Evolutionary conservation across 1,284 basidiomycete species (phyloP).

Genomic region (Stereum hirsutum): DNA sequence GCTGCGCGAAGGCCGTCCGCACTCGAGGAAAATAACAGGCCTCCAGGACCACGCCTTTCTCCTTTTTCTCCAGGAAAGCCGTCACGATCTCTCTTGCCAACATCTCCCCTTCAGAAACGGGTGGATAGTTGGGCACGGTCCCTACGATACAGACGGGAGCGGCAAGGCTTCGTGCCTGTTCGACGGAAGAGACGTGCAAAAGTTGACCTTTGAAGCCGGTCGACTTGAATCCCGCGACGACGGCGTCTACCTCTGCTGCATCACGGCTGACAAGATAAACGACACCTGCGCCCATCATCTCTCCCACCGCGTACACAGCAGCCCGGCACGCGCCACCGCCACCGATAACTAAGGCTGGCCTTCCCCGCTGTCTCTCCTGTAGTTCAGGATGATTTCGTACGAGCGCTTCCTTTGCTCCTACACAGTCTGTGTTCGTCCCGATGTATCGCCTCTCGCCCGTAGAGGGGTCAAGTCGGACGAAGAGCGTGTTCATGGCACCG

Average conservation of each 20-base stretch:
- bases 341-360: background rate
- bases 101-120: background rate
- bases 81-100: background rate
- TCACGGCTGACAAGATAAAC: background rate
- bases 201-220: background rate
- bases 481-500: background rate
- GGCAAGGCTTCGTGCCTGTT: background rate
- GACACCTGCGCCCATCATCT: background rate
- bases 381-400: background rate
- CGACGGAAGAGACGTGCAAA: background rate
- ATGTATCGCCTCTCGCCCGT: background rate
- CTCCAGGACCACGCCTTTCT: background rate
- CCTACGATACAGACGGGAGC: background rate
- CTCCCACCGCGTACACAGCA: background rate
- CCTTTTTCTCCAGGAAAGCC: background rate
- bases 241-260: background rate
- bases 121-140: background rate
- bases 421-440: background rate
- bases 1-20: background rate
- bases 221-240: background rate
- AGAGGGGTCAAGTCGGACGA: background rate
- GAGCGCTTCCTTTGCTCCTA: background rate
- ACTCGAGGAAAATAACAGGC: background rate
- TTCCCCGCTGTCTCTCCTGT: background rate
- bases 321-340: background rate